These are phyloP conservation scores for Penicillium sp. DNA, from an alignment of 2,329 filamentous ascomycete genomes.

Conservation along the genomic window DNA sequence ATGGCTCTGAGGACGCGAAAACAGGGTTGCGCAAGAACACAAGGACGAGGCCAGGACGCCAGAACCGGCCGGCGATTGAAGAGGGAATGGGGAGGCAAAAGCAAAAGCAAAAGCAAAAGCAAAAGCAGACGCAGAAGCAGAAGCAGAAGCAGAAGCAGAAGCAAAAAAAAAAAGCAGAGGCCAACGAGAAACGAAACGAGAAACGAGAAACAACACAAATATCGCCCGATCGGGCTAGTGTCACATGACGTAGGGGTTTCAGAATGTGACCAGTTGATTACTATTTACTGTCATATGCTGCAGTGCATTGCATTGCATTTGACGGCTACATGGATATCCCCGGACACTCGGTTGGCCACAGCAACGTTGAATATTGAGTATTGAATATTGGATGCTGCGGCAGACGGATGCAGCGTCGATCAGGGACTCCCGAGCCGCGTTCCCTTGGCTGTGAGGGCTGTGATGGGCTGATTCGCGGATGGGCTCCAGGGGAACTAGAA, in stretches of 20 bases:
- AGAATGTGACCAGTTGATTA: constrained; percentile 2
- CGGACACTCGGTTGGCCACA: background rate
- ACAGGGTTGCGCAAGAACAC: background rate
- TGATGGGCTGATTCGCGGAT: no score
- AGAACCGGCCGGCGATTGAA: constrained; percentile 7
- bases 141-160: constrained; percentile 14
- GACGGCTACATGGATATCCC: no score
- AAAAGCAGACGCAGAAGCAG: constrained; percentile 12
- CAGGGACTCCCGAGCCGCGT: no score
- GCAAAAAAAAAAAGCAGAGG: constrained; percentile 11
- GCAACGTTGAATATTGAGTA: no score
- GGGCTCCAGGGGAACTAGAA: no score
- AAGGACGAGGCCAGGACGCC: background rate
- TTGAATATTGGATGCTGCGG: no score
- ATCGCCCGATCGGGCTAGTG: constrained; percentile 17
- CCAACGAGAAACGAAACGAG: constrained; percentile 14
- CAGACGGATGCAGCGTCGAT: constrained; percentile 12
- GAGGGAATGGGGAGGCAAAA: background rate
- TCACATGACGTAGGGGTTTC: constrained; percentile 20
- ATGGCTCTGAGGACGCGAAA: background rate
- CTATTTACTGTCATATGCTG: no score
- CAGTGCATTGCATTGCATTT: no score
- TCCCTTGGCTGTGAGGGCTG: no score
- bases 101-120: constrained; percentile 15
- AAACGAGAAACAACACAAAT: constrained; percentile 24